Percentiles rank a stretch among this genome's conserved stretches.
phyloP scores from a whole-genome alignment of 192 early-diverging fungal genomes.

The Chytriomyces sp. region DNA sequence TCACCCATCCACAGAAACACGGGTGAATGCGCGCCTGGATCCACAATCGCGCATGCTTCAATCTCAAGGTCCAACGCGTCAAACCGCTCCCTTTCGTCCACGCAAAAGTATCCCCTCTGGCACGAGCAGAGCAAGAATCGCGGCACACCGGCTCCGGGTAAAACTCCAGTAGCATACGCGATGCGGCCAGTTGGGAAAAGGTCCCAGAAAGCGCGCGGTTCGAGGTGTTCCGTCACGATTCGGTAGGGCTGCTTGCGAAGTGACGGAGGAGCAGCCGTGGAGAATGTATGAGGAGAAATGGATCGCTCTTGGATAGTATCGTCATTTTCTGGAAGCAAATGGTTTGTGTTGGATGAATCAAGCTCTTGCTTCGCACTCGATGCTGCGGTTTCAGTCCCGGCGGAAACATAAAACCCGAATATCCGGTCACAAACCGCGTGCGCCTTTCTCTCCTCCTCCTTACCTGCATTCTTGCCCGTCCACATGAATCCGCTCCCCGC shows the following conservation, averaged over 20 bases:
- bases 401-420: neutral
- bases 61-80: slow-evolving; percentile 45
- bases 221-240: slow-evolving; percentile 24
- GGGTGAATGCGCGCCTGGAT: slow-evolving; percentile 43
- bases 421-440: slow-evolving; percentile 25
- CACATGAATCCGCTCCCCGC: slow-evolving; percentile 36
- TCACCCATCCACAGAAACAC: slow-evolving; percentile 54
- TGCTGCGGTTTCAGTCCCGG: neutral
- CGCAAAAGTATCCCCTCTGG: slow-evolving; percentile 45
- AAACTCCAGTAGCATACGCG: slow-evolving; percentile 15
- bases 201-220: slow-evolving; percentile 33
- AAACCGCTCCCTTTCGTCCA: slow-evolving; percentile 45
- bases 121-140: slow-evolving; percentile 52
- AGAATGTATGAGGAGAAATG: neutral
- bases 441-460: slow-evolving; percentile 40
- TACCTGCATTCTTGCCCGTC: slow-evolving; percentile 45
- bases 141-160: slow-evolving; percentile 32
- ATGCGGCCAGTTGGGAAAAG: slow-evolving; percentile 2
- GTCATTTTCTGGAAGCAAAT: no score
- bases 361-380: no score
- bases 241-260: neutral
- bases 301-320: neutral
- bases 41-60: slow-evolving; percentile 52
- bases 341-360: no score
- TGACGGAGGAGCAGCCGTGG: neutral